Percentiles rank a stretch among this genome's conserved stretches.
Evolutionary conservation across 1,284 basidiomycete species (phyloP).

Genomic region (Ceratobasidium sp.): DNA sequence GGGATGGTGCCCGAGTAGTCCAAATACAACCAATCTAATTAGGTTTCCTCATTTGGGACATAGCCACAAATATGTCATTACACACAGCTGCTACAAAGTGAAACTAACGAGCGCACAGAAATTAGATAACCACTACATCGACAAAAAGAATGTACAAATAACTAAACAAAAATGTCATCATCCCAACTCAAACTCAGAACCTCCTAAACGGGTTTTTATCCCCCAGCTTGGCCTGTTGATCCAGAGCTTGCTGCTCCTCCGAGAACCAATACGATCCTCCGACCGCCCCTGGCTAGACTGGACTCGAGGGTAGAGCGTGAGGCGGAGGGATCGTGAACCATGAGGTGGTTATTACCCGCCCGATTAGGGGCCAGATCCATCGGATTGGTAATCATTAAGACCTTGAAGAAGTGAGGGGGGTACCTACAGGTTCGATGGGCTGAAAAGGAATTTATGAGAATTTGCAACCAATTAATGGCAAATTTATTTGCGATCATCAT

Average conservation of each 20-base stretch:
- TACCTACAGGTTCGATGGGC: too few relatives aligned
- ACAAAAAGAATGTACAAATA: constrained; percentile 6
- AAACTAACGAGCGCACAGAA: not conserved
- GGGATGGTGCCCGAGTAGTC: not conserved
- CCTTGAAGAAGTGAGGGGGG: too few relatives aligned
- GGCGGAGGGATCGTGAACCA: constrained; percentile 32
- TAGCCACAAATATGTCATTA: not conserved
- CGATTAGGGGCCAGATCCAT: too few relatives aligned
- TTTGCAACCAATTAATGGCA: too few relatives aligned
- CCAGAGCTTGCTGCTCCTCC: constrained; percentile 3
- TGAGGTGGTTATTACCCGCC: too few relatives aligned
- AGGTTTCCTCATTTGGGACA: not conserved
- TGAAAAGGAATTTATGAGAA: too few relatives aligned
- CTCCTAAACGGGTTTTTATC: constrained; percentile 43
- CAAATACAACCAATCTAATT: constrained; percentile 3
- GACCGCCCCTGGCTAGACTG: constrained; percentile 37
- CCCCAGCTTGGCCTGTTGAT: constrained; percentile 9
- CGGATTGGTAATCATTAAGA: not conserved
- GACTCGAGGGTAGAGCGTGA: constrained; percentile 32
- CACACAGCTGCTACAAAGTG: not conserved
- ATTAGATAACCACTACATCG: not conserved
- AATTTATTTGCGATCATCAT: too few relatives aligned
- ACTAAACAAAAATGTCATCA: not conserved
- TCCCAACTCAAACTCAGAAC: constrained; percentile 18
- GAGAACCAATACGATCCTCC: constrained; percentile 42